Percentiles rank a stretch among this genome's conserved stretches.
These are phyloP conservation scores for Globisporangium paddicum DNA, from an alignment of 352 stramenopile genomes.

Conservation along the genomic window DNA sequence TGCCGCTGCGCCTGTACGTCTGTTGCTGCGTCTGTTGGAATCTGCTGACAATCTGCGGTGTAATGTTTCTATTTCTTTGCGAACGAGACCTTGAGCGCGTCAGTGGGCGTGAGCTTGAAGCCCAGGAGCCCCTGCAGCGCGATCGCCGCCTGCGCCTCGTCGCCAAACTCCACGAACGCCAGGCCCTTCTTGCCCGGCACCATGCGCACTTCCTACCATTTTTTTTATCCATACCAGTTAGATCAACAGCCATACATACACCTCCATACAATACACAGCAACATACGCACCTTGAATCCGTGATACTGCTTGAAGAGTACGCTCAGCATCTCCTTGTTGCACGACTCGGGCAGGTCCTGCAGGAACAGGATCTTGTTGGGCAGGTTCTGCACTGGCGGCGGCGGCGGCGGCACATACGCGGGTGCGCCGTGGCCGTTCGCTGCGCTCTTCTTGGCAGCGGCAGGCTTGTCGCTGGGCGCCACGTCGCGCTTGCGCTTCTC, in stretches of 20 bases:
- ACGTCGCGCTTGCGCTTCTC: conserved; percentile 79
- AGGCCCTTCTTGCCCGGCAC: conserved; percentile 91
- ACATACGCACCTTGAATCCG: conserved; percentile 85
- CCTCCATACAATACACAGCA: not conserved
- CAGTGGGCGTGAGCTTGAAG: conserved; percentile 84
- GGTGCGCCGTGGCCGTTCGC: conserved; percentile 18
- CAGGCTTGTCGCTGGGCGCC: conserved; percentile 23
- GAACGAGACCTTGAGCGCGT: conserved; percentile 80
- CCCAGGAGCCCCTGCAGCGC: conserved; percentile 74
- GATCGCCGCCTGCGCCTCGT: conserved; percentile 78
- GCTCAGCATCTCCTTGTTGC: conserved; percentile 94
- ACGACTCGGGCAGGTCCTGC: conserved; percentile 90
- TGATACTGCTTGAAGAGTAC: conserved; percentile 97
- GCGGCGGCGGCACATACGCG: conserved; percentile 27
- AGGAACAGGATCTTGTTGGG: conserved; percentile 94
- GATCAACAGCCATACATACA: not conserved
- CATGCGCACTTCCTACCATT: conserved; percentile 89
- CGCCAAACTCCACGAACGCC: conserved; percentile 96
- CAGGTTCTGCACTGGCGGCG: conserved; percentile 43
- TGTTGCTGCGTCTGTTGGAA: not conserved
- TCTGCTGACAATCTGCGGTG: not conserved
- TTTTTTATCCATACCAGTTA: not conserved
- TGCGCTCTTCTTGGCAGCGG: conserved; percentile 17
- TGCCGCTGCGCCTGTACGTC: not conserved
- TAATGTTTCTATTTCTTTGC: conserved; percentile 66